A percentile compares a stretch with the other conserved stretches of the same genome.
Evolutionary conservation across 169 alveolate species (phyloP).

Genomic region (Perkinsus marinus): DNA sequence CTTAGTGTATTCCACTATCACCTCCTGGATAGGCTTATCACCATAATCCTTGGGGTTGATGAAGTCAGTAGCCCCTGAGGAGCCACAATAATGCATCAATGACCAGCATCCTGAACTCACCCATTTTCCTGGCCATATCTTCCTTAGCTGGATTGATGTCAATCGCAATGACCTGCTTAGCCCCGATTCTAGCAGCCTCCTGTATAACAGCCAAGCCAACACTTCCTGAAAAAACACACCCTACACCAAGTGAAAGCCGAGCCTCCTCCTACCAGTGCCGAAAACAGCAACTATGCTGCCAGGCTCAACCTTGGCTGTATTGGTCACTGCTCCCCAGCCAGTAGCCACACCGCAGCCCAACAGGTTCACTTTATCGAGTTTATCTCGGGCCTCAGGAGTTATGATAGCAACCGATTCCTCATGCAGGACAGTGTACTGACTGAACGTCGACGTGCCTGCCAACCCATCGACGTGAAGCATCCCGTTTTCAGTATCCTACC

Average conservation of each 20-base stretch:
- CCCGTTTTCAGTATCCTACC: slow-evolving; percentile 36
- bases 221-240: slow-evolving; percentile 39
- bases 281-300: slow-evolving; percentile 60
- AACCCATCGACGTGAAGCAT: too few relatives aligned
- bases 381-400: slow-evolving; percentile 41
- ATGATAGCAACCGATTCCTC: slow-evolving; percentile 66
- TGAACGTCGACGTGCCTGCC: slow-evolving; percentile 23
- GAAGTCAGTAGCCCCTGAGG: slow-evolving; percentile 44
- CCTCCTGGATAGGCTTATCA: slow-evolving; percentile 33
- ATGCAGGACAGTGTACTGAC: slow-evolving; percentile 68
- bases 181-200: slow-evolving; percentile 51
- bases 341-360: slow-evolving; percentile 71
- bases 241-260: background rate
- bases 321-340: slow-evolving; percentile 73
- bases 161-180: slow-evolving; percentile 39
- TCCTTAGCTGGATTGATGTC: slow-evolving; percentile 43
- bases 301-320: slow-evolving; percentile 47
- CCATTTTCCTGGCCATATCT: slow-evolving; percentile 33
- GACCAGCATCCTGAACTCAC: background rate
- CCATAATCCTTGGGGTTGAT: slow-evolving; percentile 14
- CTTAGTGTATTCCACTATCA: background rate
- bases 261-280: slow-evolving; percentile 26
- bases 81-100: background rate
- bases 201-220: slow-evolving; percentile 70
- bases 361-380: slow-evolving; percentile 51